These are phyloP conservation scores for Chlorophyllum brunneum DNA, from an alignment of 768 basidiomycete genomes.

Conservation along the genomic window DNA sequence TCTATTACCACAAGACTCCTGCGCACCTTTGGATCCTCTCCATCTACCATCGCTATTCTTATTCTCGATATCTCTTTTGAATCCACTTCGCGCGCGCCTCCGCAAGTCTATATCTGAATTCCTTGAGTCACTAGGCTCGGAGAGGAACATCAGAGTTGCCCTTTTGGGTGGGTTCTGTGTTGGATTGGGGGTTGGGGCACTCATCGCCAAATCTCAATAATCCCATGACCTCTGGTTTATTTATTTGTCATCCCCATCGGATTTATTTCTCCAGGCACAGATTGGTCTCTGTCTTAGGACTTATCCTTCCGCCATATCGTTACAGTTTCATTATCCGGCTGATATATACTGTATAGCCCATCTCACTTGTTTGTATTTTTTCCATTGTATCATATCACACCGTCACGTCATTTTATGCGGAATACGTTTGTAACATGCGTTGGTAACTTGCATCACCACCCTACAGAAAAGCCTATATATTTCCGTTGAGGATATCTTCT, in stretches of 20 bases:
- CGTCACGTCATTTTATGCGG: background rate
- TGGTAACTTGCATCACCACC: background rate
- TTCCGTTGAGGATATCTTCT: conserved; percentile 24
- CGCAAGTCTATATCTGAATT: conserved; percentile 21
- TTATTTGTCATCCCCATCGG: background rate
- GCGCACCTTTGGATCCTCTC: conserved; percentile 51
- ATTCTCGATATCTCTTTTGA: conserved; percentile 58
- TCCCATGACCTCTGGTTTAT: background rate
- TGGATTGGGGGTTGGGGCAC: conserved; percentile 32
- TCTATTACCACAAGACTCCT: conserved; percentile 9
- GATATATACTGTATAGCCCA: too few species aligned
- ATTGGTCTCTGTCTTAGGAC: background rate
- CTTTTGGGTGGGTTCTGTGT: conserved; percentile 35
- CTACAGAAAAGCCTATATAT: conserved; percentile 7
- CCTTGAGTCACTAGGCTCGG: conserved; percentile 18
- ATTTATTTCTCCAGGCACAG: background rate
- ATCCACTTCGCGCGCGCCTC: conserved; percentile 34
- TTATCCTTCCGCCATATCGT: too few species aligned
- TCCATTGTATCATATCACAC: background rate
- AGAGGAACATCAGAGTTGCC: conserved; percentile 27
- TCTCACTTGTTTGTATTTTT: background rate
- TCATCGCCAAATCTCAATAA: background rate
- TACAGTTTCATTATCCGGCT: too few species aligned
- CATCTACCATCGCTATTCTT: conserved; percentile 61
- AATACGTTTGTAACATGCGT: too few species aligned